Evolutionary conservation across 78 protist species (phyloP), one percentile per base, ranked within the genome.

Genomic region (Monosiga brevicollis): DNA sequence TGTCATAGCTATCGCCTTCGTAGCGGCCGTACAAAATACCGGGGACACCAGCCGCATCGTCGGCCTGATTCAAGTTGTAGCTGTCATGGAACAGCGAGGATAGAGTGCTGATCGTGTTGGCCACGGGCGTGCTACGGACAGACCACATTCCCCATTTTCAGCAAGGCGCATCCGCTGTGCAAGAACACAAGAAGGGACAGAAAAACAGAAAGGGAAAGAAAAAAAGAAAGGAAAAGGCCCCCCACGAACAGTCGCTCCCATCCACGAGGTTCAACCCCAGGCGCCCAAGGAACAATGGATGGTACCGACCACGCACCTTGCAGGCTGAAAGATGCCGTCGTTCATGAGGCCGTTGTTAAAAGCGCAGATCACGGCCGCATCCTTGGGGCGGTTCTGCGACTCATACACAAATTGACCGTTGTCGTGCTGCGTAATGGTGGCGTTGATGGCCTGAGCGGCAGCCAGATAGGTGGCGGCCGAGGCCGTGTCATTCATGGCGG

Each of bases 21-120:
- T 79, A 79, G 11, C 82, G 71, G 62, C 82, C 82, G 82, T 42
- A 37, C 42, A 79, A 37, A 15, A 79, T 15, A 2, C 82, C 82
- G 38, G 82, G 82, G 20, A 79, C 37, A 38, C 82, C 82, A 22
- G 25, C 37, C 2, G 25, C 42, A 11, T 10, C n/a, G 73, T 79
- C 82, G n/a, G 2, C 34, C 35, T 10, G 23, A 34, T 79, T 79
- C 70, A 79, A 41, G 62, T 1, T 2, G 62, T 41, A 79, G 38
- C 20, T 39, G 24, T 1, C 24, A 34, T 2, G 3, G 82, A 42
- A 79, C 9, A 40, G 26, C 36, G 82, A 6, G 35, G 49, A 34
- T 15, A 77, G 80, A 9, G 35, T 26, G 42, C 9, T 24, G n/a
- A 77, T 26, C n/a, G 80, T 77, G 11, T 10, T 38, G 6, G 80